phyloP scores from a whole-genome alignment of 768 basidiomycete genomes.

The Russula ochroleuca region DNA sequence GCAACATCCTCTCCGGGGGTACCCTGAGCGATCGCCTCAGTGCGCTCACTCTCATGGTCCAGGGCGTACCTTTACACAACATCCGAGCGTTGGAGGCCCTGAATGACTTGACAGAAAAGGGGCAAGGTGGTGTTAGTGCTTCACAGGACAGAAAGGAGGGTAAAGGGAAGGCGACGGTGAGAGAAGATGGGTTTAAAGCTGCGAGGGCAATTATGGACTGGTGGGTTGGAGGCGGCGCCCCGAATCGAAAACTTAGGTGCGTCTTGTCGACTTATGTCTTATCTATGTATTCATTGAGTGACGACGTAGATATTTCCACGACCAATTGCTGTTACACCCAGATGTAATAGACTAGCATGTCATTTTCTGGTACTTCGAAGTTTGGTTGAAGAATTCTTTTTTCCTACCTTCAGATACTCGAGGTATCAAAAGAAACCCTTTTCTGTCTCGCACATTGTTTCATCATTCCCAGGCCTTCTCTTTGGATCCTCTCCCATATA shows the following conservation, averaged over 20 bases:
- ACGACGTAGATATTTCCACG: conserved; percentile 73
- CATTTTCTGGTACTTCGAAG: conserved; percentile 87
- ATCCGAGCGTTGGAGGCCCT: conserved; percentile 72
- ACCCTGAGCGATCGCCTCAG: conserved; percentile 38
- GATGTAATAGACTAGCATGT: conserved; percentile 66
- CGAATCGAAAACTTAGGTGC: conserved; percentile 79
- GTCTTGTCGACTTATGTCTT: conserved; percentile 30
- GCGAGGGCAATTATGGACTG: conserved; percentile 91
- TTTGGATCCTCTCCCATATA: conserved; percentile 50
- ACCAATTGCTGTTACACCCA: conserved; percentile 70
- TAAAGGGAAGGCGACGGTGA: conserved; percentile 38
- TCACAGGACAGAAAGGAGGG: conserved; percentile 19
- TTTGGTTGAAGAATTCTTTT: conserved; percentile 97
- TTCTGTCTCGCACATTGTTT: neutral
- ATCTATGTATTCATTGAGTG: neutral
- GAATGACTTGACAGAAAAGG: conserved; percentile 68
- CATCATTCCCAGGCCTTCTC: conserved; percentile 54
- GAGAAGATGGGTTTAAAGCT: conserved; percentile 91
- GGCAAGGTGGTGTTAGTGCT: conserved; percentile 61
- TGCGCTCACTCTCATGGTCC: conserved; percentile 41
- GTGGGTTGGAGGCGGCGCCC: conserved; percentile 95
- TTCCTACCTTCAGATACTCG: conserved; percentile 87
- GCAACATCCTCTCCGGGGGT: conserved; percentile 16
- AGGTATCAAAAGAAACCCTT: conserved; percentile 46
- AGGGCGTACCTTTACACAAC: conserved; percentile 76